Conservation (phyloP, 495 filamentous ascomycete genomes). For the Penicillium flavigenum region DNA sequence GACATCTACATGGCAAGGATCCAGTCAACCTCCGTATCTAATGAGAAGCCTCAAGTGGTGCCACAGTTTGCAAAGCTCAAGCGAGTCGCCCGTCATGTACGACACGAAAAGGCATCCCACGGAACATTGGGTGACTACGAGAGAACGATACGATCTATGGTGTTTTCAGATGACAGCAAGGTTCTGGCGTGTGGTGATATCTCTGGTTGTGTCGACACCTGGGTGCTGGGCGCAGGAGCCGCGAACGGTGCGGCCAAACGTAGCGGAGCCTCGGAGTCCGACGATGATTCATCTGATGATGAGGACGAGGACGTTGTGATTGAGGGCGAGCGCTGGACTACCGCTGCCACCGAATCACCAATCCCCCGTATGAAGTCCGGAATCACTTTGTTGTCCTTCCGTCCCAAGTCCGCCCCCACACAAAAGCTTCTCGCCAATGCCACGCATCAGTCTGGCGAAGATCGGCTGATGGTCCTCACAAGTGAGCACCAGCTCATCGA, state of each 20-base stretch:
- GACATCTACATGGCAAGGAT: conserved; percentile 49
- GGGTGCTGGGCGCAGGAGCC: conserved; percentile 61
- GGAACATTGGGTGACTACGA: conserved; percentile 78
- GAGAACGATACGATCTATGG: conserved; percentile 66
- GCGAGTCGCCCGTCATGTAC: conserved; percentile 56
- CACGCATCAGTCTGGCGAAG: conserved; percentile 37
- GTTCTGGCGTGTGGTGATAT: conserved; percentile 78
- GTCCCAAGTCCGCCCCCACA: conserved; percentile 39
- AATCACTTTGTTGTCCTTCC: conserved; percentile 73
- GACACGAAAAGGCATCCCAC: conserved; percentile 53
- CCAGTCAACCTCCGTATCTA: conserved; percentile 31
- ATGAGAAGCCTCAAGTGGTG: conserved; percentile 45
- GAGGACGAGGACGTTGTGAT: conserved; percentile 42
- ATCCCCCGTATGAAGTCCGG: conserved; percentile 75
- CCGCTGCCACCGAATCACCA: conserved; percentile 63
- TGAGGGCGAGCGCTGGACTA: conserved; percentile 61
- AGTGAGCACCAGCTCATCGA: conserved; percentile 72
- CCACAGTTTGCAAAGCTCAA: conserved; percentile 53
- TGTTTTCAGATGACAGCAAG: conserved; percentile 79
- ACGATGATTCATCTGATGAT: conserved; percentile 55
- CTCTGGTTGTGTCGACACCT: conserved; percentile 83
- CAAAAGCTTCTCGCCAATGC: conserved; percentile 41
- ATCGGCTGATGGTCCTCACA: conserved; percentile 73
- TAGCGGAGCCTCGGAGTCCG: conserved; percentile 37
- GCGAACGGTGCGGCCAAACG: conserved; percentile 31